phyloP scores from a whole-genome alignment of 371 early-diverging fungal genomes.

The Syncephalastrum contaminatum region DNA sequence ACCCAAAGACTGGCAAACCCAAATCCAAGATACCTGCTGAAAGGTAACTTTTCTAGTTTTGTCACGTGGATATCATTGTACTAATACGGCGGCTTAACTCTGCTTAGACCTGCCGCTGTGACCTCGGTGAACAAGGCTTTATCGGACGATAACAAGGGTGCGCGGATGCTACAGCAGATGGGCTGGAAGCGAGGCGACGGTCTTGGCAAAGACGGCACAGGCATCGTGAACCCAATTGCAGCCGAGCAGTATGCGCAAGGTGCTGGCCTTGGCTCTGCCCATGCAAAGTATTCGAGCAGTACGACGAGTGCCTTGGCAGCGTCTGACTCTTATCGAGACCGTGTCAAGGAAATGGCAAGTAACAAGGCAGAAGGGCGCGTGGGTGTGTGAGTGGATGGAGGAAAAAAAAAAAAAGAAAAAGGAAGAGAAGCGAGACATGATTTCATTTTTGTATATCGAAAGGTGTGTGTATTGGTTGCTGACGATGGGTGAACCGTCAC shows the following conservation, averaged over 20 bases:
- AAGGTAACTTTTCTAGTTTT: too few species aligned
- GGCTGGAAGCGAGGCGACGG: conserved; percentile 50
- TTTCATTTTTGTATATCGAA: too few species aligned
- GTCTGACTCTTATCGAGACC: conserved; percentile 17
- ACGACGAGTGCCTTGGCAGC: not conserved
- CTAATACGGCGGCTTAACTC: too few species aligned
- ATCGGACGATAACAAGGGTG: conserved; percentile 40
- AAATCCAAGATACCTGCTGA: too few species aligned
- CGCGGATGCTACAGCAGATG: conserved; percentile 42
- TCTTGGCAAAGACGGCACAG: conserved; percentile 37
- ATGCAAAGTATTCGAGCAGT: conserved; percentile 9
- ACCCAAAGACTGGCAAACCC: not conserved
- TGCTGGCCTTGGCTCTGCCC: conserved; percentile 32
- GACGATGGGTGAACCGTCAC: too few species aligned
- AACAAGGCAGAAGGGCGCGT: not conserved
- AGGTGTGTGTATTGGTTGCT: too few species aligned
- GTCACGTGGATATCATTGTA: too few species aligned
- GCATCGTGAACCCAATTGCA: conserved; percentile 41
- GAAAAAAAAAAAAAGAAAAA: too few species aligned
- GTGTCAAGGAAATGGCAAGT: conserved; percentile 25
- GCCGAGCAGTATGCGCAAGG: conserved; percentile 41
- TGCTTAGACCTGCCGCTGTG: conserved; percentile 10
- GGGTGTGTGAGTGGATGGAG: too few species aligned
- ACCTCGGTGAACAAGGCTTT: conserved; percentile 33
- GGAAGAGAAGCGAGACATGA: too few species aligned